Evolutionary conservation across 208 protist species (phyloP), one percentile per base, ranked within the genome.

Genomic region (Leptomonas pyrrhocoris): DNA sequence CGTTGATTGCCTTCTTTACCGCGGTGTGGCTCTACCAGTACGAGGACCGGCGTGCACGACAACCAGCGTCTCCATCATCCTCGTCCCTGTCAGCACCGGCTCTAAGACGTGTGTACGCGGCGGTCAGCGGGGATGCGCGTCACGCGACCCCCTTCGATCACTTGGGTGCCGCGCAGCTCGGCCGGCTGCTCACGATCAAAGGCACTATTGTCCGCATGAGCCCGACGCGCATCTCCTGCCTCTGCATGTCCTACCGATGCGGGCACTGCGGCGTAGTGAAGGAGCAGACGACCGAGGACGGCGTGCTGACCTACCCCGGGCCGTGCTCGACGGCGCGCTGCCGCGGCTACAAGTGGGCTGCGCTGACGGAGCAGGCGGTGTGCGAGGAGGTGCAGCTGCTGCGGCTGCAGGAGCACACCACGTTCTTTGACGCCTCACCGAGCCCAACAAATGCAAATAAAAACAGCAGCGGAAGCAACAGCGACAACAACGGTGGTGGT

Each of bases 341-440:
- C 63, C 79, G 83, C 23, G 90, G 90, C 12, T 94, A 90, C 75
- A 83, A 80, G 63, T 96, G 86, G 85, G 38, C 55, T 1, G 86
- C 90, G 6, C 27, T 92, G 28, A 65, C 83, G 13, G 82, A 85
- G n/a, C 69, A 75, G 38, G 77, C 75, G 28, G 74, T 83, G 13
- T 93, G 88, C 59, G 88, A 93, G 49, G 90, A 96, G 74, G 84
- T 96, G 60, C 90, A 96, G 75, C 51, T 89, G 31, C 74, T 96
- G 21, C 89, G 90, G 28, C 56, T 96, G 66, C 90, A 96, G 77
- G 90, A 96, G 73, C 79, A 85, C 48, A 83, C 81, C 2, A 82
- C 85, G 48, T 67, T 81, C 34, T 84, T 88, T 54, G 83, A 83
- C 48, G 73, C 55, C 9, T 68, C 63, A 31, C 40, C 55, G 28